These are phyloP conservation scores for Hirsutella rhossiliensis DNA, from an alignment of 2,329 filamentous ascomycete species.

Conservation along the genomic window DNA sequence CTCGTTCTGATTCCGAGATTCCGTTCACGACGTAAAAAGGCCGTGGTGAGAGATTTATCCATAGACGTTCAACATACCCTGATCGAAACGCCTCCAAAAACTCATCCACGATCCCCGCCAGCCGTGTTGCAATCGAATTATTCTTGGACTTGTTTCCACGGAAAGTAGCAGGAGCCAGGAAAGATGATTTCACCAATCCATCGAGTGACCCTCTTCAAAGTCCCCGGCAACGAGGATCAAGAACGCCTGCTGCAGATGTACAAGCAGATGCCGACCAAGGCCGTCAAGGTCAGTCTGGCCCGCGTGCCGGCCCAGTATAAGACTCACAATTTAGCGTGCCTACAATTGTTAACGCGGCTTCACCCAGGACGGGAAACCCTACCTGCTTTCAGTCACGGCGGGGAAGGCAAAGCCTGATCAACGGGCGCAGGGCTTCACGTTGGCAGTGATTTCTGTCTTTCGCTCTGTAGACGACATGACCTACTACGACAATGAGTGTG, in stretches of 20 bases:
- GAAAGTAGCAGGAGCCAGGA: background rate
- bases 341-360: background rate
- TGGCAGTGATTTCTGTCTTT: slow-evolving; percentile 45
- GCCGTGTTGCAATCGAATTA: too few relatives aligned
- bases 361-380: slow-evolving; percentile 46
- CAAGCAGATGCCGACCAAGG: slow-evolving; percentile 15
- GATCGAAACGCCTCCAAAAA: too few relatives aligned
- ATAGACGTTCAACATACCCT: too few relatives aligned
- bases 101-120: too few relatives aligned
- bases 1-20: too few relatives aligned
- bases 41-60: too few relatives aligned
- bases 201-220: slow-evolving; percentile 26
- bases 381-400: slow-evolving; percentile 40
- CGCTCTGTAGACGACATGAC: slow-evolving; percentile 44
- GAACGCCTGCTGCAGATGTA: slow-evolving; percentile 18
- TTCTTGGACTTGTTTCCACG: background rate
- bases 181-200: slow-evolving; percentile 6
- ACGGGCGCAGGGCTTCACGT: slow-evolving; percentile 44
- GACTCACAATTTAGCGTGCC: background rate
- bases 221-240: slow-evolving; percentile 18
- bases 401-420: slow-evolving; percentile 37
- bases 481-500: slow-evolving; percentile 42
- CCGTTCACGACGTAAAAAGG: too few relatives aligned
- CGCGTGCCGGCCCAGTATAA: background rate
- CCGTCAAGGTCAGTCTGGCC: slow-evolving; percentile 15